Conservation (phyloP, 176 grass and related monocot species). For the Hordeum marinum region DNA sequence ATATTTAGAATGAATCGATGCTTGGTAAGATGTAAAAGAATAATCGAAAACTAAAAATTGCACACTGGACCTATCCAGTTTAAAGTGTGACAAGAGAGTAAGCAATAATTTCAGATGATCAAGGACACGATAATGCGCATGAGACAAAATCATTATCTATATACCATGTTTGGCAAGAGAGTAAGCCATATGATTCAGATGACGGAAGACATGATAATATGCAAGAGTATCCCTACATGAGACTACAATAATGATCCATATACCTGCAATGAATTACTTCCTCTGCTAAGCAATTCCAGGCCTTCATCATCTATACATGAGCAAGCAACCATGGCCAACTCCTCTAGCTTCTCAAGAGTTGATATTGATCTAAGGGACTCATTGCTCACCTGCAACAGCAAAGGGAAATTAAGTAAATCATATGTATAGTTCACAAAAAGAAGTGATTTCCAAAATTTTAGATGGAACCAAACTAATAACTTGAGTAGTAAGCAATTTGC, state of each 20-base stretch:
- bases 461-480: neutral
- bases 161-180: neutral
- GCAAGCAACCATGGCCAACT: slow-evolving; percentile 76
- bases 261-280: slow-evolving; percentile 68
- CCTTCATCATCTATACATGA: slow-evolving; percentile 82
- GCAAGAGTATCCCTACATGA: neutral
- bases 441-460: neutral
- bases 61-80: neutral
- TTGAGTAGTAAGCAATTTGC: neutral
- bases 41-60: slow-evolving; percentile 1
- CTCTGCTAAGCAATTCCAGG: slow-evolving; percentile 61
- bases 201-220: slow-evolving; percentile 1
- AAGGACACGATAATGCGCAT: neutral
- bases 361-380: slow-evolving; percentile 83
- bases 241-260: neutral
- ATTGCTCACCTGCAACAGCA: slow-evolving; percentile 61
- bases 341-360: slow-evolving; percentile 74
- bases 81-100: neutral
- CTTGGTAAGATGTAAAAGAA: neutral
- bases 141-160: neutral
- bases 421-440: neutral
- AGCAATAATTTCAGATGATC: neutral
- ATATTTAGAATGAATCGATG: neutral
- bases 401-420: slow-evolving; percentile 3
- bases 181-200: neutral